Percentiles rank a stretch among this genome's conserved stretches.
These are phyloP conservation scores for Candida argentea DNA, from an alignment of 805 yeast genomes.

Conservation along the genomic window DNA sequence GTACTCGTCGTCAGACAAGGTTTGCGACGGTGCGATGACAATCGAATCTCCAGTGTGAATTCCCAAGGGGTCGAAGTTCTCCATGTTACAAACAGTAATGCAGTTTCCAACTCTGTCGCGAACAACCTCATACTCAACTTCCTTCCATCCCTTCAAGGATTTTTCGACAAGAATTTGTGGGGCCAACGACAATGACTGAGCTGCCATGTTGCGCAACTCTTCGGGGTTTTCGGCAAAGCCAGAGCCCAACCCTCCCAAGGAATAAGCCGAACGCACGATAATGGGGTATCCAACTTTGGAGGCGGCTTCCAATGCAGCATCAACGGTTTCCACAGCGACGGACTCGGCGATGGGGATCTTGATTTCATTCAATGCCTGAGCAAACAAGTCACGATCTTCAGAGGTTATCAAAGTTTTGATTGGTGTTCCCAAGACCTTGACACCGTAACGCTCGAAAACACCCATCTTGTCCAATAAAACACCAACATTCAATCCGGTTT, in stretches of 20 bases:
- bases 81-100: slow-evolving; percentile 98
- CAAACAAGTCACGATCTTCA: slow-evolving; percentile 94
- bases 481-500: slow-evolving; percentile 94
- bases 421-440: slow-evolving; percentile 96
- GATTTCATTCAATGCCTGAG: slow-evolving; percentile 91
- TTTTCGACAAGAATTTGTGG: slow-evolving; percentile 96
- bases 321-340: slow-evolving; percentile 87
- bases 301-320: slow-evolving; percentile 90
- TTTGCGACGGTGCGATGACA: slow-evolving; percentile 98
- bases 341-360: slow-evolving; percentile 95
- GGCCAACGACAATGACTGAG: slow-evolving; percentile 80
- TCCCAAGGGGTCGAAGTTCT: slow-evolving; percentile 96
- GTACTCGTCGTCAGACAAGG: slow-evolving; percentile 92
- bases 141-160: slow-evolving; percentile 98
- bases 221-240: slow-evolving; percentile 83
- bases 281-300: slow-evolving; percentile 84
- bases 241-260: slow-evolving; percentile 95
- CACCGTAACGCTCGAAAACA: slow-evolving; percentile 78
- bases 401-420: slow-evolving; percentile 91
- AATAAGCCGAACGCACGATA: slow-evolving; percentile 94
- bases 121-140: slow-evolving; percentile 96
- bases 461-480: slow-evolving; percentile 93
- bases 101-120: slow-evolving; percentile 95
- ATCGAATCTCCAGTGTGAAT: slow-evolving; percentile 98
- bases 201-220: slow-evolving; percentile 78